Evolutionary conservation across 106 monocot species (phyloP), one percentile per base, ranked within the genome.

Genomic region (Agapanthus africanus): DNA sequence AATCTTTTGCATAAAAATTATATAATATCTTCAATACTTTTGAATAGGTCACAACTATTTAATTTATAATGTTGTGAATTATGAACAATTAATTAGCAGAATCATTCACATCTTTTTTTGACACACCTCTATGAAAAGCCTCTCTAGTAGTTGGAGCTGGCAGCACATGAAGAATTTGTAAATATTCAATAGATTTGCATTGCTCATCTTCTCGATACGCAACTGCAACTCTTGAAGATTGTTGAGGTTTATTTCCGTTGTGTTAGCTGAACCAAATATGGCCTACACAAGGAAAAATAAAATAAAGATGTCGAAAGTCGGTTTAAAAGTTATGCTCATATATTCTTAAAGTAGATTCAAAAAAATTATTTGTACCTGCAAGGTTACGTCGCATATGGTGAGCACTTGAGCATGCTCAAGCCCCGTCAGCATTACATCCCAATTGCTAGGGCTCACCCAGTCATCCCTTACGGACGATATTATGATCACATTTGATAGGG

Each of bases 221-320:
- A 54, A 26, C 52, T 54, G 52, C 52, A 54, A 25, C 23, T 54
- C 52, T 26, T 54, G 52, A 54, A 54, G 52, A 54, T 54, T 54
- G 6, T 25, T 54, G 7, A 54, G 26, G 52, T 25, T 54, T 22
- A 26, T 11, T 6, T 26, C 23, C 52, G 26, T 26, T 25, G 26
- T 14, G 1, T 54, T 54, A 1, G 25, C 23, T 25, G 52, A 54
- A 4, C 25, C 25, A 54, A 54, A 25, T 54, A 54, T 54, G 14
- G 6, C 25, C 52, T 54, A 25, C 22, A 25, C 22, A 54, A 54
- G 7, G 1, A 54, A 8, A 54, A 54, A 25, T 54, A n/a, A n/a
- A n/a, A n/a, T n/a, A n/a, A n/a, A n/a, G n/a, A n/a, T n/a, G n/a
- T n/a, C 52, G 26, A 6, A 16, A 44, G 10, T 44, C 13, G 16